Evolutionary conservation across 2,329 filamentous ascomycete species (phyloP).

Genomic region (Cladophialophora bantiana): DNA sequence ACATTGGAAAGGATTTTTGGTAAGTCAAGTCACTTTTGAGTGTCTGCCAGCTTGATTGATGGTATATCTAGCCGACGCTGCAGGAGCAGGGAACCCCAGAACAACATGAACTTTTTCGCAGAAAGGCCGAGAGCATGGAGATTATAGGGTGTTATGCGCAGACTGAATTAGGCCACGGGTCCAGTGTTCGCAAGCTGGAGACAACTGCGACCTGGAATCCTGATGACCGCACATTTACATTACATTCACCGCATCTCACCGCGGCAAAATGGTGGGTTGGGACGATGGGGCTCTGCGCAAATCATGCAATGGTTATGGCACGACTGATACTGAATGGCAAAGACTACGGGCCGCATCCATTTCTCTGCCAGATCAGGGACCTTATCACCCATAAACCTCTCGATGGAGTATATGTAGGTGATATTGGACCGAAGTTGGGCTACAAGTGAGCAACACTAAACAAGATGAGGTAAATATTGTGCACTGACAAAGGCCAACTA

Average conservation of each 20-base stretch:
- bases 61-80: conserved; percentile 56
- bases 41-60: no score
- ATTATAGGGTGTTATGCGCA: conserved; percentile 81
- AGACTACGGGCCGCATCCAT: conserved; percentile 75
- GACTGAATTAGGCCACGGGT: conserved; percentile 79
- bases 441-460: conserved; percentile 58
- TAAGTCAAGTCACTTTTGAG: conserved; percentile 41
- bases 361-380: conserved; percentile 75
- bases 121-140: conserved; percentile 71
- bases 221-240: conserved; percentile 73
- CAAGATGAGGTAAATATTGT: background rate
- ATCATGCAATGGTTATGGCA: conserved; percentile 79
- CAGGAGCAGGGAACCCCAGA: conserved; percentile 74
- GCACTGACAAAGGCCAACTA: background rate
- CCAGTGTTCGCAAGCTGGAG: conserved; percentile 75
- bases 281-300: conserved; percentile 75
- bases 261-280: conserved; percentile 87
- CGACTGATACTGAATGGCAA: conserved; percentile 74
- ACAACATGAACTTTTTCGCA: conserved; percentile 74
- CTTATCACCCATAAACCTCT: conserved; percentile 72
- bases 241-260: conserved; percentile 75
- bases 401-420: conserved; percentile 73
- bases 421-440: conserved; percentile 80
- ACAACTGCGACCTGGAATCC: conserved; percentile 76
- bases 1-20: conserved; percentile 73